A percentile compares a stretch with the other conserved stretches of the same genome.
These are phyloP conservation scores for Phytophthora foliorum DNA, from an alignment of 352 stramenopile genomes.

Conservation along the genomic window DNA sequence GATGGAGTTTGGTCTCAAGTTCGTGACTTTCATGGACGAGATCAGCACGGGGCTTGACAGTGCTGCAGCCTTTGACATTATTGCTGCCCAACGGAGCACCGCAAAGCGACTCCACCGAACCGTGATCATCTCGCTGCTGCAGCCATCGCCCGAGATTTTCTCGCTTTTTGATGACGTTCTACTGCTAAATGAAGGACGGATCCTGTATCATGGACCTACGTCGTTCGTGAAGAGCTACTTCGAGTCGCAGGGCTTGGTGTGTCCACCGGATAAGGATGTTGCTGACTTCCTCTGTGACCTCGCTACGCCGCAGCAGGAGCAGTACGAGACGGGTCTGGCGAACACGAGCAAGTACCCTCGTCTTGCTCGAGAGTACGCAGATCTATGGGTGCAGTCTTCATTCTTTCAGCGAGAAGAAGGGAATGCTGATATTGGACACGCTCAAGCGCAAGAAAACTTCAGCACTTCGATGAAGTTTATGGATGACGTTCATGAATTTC, in stretches of 20 bases:
- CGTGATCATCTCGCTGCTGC: constrained; percentile 21
- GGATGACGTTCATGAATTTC: constrained; percentile 19
- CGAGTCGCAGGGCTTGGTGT: no score
- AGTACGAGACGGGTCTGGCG: constrained; percentile 1
- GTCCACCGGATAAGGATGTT: no score
- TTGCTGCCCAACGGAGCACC: constrained; percentile 17
- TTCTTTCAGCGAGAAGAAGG: not conserved
- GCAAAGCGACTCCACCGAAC: constrained; percentile 19
- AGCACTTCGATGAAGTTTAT: constrained; percentile 32
- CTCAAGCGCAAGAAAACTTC: not conserved
- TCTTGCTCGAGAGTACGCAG: constrained; percentile 1
- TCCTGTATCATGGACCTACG: no score
- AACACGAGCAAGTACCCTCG: constrained; percentile 10
- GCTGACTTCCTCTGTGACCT: no score
- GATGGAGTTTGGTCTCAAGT: constrained; percentile 89
- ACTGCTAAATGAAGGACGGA: no score
- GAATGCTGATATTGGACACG: not conserved
- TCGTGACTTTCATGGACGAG: constrained; percentile 38
- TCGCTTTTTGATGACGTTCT: constrained; percentile 15
- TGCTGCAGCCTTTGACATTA: constrained; percentile 23
- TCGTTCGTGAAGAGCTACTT: no score
- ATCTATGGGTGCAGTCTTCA: no score
- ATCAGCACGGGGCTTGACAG: constrained; percentile 28
- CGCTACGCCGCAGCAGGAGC: no score
- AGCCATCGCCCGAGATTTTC: constrained; percentile 26